Base-by-base conservation (phyloP, 306 rosid species). In the Cyclanthera cordifolia region DNA sequence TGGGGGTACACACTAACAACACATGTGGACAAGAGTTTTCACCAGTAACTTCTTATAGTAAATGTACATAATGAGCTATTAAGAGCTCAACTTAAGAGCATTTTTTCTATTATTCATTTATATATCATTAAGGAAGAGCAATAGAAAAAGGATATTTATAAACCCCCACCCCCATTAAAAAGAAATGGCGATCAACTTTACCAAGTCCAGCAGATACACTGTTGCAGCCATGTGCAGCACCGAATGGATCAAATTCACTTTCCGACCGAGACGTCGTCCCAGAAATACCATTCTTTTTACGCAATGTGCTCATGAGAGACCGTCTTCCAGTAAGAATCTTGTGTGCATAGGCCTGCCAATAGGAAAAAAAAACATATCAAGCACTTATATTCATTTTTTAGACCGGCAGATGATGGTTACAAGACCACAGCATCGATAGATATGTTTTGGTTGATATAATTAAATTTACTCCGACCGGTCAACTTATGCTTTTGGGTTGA, bases 191-290 rank as follows among this genome's bases (percentile, higher is more conserved):
- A 57, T 47, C 72, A 46, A 74, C 75, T 65, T 48, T 89, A 92
- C 98, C 98, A 76, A 92, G 96, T 73, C 90, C 96, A 30, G 98
- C 98, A 57, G 96, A 92, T 76, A 92, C 79, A 78, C 98, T 87
- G 82, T 79, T 92, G 89, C 96, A 92, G 50, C 98, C 98, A 76
- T 92, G 98, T 69, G 90, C 95, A n/a, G 95, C 79, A 61, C 93
- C 93, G 65, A 92, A 92, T 47, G 96, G 89, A 73, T 92, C 98
- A 53, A 82, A 89, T 79, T 89, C 90, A 79, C 98, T 92, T 84
- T 84, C 89, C 12, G 76, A 81, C 46, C 83, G 83, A 27, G 93
- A 87, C 53, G 93, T 79, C 56, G 77, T 83, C 53, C 88, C 86
- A 56, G 98, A 92, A 80, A 84, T 81, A 34, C 98, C 96, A 47